Base-by-base conservation (phyloP, 345 rosid genomes). In the Excoecaria agallocha region DNA sequence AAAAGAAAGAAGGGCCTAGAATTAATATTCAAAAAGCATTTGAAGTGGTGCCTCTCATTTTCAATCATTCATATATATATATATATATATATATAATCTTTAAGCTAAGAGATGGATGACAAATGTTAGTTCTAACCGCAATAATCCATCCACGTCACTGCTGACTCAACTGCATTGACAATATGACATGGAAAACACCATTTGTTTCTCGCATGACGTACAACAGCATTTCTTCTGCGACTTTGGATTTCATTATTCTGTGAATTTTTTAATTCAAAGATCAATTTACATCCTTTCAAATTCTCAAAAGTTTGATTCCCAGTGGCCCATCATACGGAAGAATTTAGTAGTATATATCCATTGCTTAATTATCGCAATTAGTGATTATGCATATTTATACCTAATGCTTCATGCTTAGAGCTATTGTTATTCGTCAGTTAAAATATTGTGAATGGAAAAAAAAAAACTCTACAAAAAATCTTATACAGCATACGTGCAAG, bases 81-180 rank as follows among this genome's bases (percentile, higher is more conserved):
- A 62, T 62, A 37, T 5, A 35, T 15, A 61, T 5, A 35, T 37
- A 61, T 5, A 35, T 37, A n/a, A 30, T 30, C 30, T 30, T 30
- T 30, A 62, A 62, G 66, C 46, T 15, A 62, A 37, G 41, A n/a
- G 37, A n/a, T 37, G 11, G 43, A 8, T 15, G 68, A 22, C 20
- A n/a, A 17, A 43, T 41, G 51, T 30, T 60, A 12, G 64, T 12
- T 60, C 64, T 30, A 60, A 60, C 41, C 30, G 20, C 20, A 57
- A n/a, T 62, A 43, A 66, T 50, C 71, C 24, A 68, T 25, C 71
- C 71, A 49, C 71, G 71, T 68, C 71, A 68, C 35, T 50, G 58
- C 71, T 15, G 30, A 68, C 71, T 68, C 71, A 68, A 16, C 12
- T 15, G 58, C 58, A 51, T 30, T 50, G 58, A 50, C 71, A 66